phyloP scores from a whole-genome alignment of 2,329 filamentous ascomycete genomes.

The Cladosporium sp. region DNA sequence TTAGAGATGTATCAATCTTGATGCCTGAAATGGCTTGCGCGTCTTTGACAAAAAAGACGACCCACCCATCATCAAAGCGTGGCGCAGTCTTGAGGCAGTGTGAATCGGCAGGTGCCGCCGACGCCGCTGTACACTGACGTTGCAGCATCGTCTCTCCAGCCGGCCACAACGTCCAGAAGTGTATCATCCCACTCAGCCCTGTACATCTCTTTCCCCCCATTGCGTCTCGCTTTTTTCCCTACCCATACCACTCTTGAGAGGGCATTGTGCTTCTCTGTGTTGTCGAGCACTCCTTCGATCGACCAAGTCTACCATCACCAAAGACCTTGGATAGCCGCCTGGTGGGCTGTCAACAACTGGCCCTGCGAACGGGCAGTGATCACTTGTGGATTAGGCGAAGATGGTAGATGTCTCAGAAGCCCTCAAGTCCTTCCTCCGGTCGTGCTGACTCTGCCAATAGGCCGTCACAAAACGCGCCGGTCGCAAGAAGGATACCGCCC shows the following conservation, averaged over 20 bases:
- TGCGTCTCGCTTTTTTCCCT: slow-evolving; percentile 2
- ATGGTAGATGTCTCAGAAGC: neutral
- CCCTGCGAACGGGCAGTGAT: slow-evolving; percentile 11
- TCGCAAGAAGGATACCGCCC: slow-evolving; percentile 51
- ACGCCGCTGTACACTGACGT: slow-evolving; percentile 7
- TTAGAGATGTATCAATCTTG: too few relatives aligned
- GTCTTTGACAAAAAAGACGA: neutral
- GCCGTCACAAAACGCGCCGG: slow-evolving; percentile 56
- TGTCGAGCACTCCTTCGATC: neutral
- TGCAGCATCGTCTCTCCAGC: too few relatives aligned
- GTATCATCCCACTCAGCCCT: neutral
- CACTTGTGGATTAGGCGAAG: neutral
- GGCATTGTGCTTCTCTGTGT: neutral
- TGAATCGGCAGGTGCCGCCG: neutral
- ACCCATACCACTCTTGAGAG: neutral
- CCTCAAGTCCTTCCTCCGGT: neutral
- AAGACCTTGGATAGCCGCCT: neutral
- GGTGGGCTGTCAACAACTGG: slow-evolving; percentile 13
- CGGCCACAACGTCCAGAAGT: neutral
- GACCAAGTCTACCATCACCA: neutral
- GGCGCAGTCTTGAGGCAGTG: neutral
- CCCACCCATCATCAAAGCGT: neutral
- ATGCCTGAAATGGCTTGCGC: slow-evolving; percentile 12
- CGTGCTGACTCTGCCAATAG: slow-evolving; percentile 29
- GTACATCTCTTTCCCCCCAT: slow-evolving; percentile 6